Evolutionary conservation across 2,329 filamentous ascomycete genomes (phyloP), one percentile per base, ranked within the genome.

Genomic region (Corynespora cassiicola): DNA sequence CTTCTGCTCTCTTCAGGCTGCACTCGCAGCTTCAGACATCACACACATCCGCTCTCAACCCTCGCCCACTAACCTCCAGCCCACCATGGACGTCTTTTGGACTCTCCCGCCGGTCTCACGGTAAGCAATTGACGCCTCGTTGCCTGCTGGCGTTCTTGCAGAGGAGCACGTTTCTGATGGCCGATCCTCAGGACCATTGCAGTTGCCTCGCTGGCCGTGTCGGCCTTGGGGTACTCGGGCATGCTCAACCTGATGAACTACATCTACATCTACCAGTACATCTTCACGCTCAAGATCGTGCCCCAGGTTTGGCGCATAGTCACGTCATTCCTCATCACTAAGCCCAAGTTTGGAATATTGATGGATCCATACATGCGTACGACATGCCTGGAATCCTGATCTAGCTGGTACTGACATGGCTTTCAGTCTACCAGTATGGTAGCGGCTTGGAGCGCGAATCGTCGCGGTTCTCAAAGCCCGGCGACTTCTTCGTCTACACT

Each of bases 401-500:
- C 7, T 19, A 21, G 40, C 38, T 39, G 31, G 31, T n/a, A n/a
- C n/a, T n/a, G n/a, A n/a, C n/a, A n/a, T n/a, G n/a, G n/a, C 24
- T 34, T 30, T 7, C 57, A 83, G 76, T 94, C 51, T 96, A 86
- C 73, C 85, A 80, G 49, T 95, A 94, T 71, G 74, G 86, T 55
- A 86, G 81, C 62, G 80, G 84, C 51, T 74, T 95, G 32, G 91
- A 96, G 74, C 78, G 71, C 26, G 78, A 79, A 50, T 87, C 86
- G 46, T 72, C 85, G 36, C 83, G 88, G 43, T 92, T 96, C 66
- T 72, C 77, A 26, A 78, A 80, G 52, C 87, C 87, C 41, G 90
- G 89, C 62, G 87, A 94, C 65, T 81, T 94, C 56, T 77, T 94
- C 47, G 85, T 85, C 72, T 96, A 95, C 65, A 72, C 95, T 55